Evolutionary conservation across 441 rosid species (phyloP), one percentile per base, ranked within the genome.

Genomic region (Populus hybrid): DNA sequence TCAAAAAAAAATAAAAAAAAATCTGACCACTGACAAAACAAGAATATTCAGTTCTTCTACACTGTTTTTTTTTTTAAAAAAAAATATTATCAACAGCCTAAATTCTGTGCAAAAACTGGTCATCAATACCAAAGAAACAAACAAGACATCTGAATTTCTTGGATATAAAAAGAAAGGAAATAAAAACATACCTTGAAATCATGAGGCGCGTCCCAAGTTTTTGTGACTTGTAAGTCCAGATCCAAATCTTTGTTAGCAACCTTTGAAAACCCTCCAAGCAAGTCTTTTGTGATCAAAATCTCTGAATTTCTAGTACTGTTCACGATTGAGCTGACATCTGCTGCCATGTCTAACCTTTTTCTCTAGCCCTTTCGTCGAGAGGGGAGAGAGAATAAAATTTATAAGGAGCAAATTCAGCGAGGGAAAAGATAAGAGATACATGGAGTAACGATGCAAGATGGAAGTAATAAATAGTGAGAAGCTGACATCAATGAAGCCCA

Each of bases 231-330:
- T 20, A 33, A 70, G 9, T 56, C 61, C 9, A 69, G 78, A 69
- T 75, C 81, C 67, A 79, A 72, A 56, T 75, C 76, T 9, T 75
- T 69, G 56, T 38, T 64, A 50, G 72, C 5, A 68, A 53, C 79
- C 29, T 72, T 38, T 26, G 87, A 86, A 23, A 86, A 77, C 36
- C 69, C 80, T 68, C 86, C 87, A 40, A 86, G 87, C 74, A 86
- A 81, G 67, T 86, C 89, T 75, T 77, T 73, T 1, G 89, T 86
- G 9, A 77, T 77, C 65, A 84, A 73, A 42, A 81, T 81, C 73
- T 82, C 86, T 0, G 87, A 72, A 72, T 73, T 77, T 11, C 75
- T 33, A 45, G 56, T 45, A 26, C 18, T 26, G 26, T 69, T 74
- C 45, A 74, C 75, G 53, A 42, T 9, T 8, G 78, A 74, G n/a